These are phyloP conservation scores for Sporothrix inflata DNA, from an alignment of 2,329 filamentous ascomycete species.

Conservation along the genomic window DNA sequence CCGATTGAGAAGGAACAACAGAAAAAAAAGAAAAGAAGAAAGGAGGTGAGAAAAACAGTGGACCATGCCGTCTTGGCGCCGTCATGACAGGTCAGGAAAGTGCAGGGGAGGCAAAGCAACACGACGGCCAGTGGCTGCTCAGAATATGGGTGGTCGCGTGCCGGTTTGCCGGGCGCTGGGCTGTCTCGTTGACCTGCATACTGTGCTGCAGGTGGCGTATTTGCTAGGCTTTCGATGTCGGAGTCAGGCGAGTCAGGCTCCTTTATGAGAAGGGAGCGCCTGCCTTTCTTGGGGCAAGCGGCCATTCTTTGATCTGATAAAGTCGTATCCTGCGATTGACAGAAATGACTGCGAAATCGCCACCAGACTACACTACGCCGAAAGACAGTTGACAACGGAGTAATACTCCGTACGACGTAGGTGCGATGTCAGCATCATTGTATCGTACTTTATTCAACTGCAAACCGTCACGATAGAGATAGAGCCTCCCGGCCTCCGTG, in stretches of 20 bases:
- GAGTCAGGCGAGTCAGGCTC: not conserved
- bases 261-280: not conserved
- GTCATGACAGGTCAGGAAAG: slow-evolving; percentile 12
- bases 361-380: not conserved
- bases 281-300: not conserved
- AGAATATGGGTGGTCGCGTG: not conserved
- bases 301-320: not conserved
- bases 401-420: too few species aligned
- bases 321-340: not conserved
- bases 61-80: slow-evolving; percentile 12
- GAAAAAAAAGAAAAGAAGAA: not conserved
- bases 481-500: not conserved
- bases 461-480: not conserved
- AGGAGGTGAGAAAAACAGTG: not conserved
- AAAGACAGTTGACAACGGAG: too few species aligned
- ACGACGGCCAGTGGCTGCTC: not conserved
- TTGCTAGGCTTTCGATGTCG: not conserved
- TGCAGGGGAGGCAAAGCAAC: not conserved
- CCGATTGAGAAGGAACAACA: slow-evolving; percentile 13
- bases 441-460: too few species aligned
- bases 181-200: not conserved
- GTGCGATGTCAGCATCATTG: too few species aligned
- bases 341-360: not conserved
- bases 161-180: not conserved
- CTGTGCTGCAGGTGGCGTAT: not conserved